Conservation (phyloP, 2,329 filamentous ascomycete species). For the Colletotrichum camelliae region DNA sequence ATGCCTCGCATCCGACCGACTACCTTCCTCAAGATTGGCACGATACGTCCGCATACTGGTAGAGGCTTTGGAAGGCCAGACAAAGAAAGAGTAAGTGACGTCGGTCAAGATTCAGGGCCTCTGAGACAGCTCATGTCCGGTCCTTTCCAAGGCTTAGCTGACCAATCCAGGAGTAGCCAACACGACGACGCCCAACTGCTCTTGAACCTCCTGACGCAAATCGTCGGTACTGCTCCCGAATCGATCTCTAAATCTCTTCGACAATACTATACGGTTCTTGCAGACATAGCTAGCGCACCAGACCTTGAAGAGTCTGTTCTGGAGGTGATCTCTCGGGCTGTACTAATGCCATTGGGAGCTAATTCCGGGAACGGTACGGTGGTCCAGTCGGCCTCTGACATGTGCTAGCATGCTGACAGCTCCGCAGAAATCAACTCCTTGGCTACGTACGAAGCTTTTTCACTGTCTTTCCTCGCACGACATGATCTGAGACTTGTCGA, state of each 20-base stretch:
- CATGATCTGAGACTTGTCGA: constrained; percentile 46
- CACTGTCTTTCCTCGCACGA: constrained; percentile 42
- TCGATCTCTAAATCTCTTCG: constrained; percentile 31
- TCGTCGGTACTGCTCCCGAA: constrained; percentile 31
- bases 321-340: constrained; percentile 24
- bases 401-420: not conserved
- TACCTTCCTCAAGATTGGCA: constrained; percentile 34
- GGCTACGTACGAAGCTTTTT: constrained; percentile 40
- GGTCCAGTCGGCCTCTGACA: not conserved
- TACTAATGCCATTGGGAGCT: constrained; percentile 22
- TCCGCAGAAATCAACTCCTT: not conserved
- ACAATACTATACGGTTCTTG: constrained; percentile 47
- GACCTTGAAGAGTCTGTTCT: constrained; percentile 8
- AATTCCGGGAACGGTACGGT: constrained; percentile 11
- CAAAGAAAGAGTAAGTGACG: not conserved
- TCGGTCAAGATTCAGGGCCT: not conserved
- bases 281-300: constrained; percentile 32
- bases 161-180: constrained; percentile 16
- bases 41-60: constrained; percentile 43
- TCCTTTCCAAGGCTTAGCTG: not conserved
- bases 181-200: constrained; percentile 32
- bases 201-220: constrained; percentile 39
- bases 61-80: constrained; percentile 31
- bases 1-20: constrained; percentile 35
- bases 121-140: not conserved